Base-by-base conservation (phyloP, 768 basidiomycete genomes). In the Podaxis sp. region DNA sequence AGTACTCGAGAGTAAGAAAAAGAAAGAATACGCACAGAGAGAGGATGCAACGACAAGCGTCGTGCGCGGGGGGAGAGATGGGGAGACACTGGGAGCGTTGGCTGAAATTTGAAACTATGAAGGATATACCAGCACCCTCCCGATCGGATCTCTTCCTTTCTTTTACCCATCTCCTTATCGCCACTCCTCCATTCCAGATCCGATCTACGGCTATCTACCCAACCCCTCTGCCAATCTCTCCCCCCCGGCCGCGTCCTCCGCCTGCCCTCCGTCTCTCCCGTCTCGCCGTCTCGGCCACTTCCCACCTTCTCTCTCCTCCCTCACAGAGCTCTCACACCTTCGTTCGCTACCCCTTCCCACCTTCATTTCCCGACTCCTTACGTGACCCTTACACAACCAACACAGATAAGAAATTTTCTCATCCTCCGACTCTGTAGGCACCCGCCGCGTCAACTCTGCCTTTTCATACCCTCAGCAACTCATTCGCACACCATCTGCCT, bases 121-220 rank as follows among this genome's bases (percentile, higher is more conserved):
- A 13, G n/a, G 37, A 38, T 12, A 29, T 29, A 29, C 25, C 24
- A 41, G 9, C 4, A 7, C 43, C 25, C 19, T 19, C 63, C 56
- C 63, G 56, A 63, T 63, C 51, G 0, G 55, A 63, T 57, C 56
- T 63, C 60, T 33, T 33, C 33, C 33, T 33, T 33, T 33, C 33
- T 33, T 33, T 47, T 58, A 29, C 41, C 49, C 40, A 57, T 50
- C 58, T 38, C 38, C 62, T 57, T 60, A 49, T 59, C 47, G 15
- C 52, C 55, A 51, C 59, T 33, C 33, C 55, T 55, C 60, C 55
- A 61, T 63, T 54, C 51, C 63, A 49, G 40, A 66, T 59, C 61
- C 3, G 27, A 51, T 29, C 53, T 54, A 19, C 59, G 46, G 49
- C 47, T 51, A 49, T 52, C 59, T 52, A 49, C 51, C 54, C 38